These are phyloP conservation scores for Sporothrix variecibatus DNA, from an alignment of 2,329 filamentous ascomycete genomes.

Conservation along the genomic window DNA sequence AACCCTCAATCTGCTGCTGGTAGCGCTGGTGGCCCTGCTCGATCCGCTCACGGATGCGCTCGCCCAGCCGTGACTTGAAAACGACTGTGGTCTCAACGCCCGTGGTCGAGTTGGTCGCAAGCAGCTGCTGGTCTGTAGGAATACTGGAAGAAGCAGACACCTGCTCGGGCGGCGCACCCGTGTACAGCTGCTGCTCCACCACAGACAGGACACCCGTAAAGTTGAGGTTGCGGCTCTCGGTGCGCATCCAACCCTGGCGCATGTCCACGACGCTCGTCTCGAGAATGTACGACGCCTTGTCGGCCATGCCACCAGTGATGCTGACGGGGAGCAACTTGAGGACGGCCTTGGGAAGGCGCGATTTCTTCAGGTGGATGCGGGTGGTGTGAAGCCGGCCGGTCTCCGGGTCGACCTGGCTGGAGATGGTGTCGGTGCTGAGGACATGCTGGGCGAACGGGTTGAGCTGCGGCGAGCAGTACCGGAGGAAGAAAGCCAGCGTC, in stretches of 20 bases:
- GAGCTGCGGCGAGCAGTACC: slow-evolving; percentile 69
- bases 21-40: slow-evolving; percentile 43
- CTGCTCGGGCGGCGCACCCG: slow-evolving; percentile 35
- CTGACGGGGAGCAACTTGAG: slow-evolving; percentile 73
- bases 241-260: slow-evolving; percentile 79
- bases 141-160: not conserved
- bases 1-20: slow-evolving; percentile 32
- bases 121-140: slow-evolving; percentile 30
- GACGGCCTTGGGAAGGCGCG: slow-evolving; percentile 72
- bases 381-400: slow-evolving; percentile 76
- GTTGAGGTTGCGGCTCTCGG: slow-evolving; percentile 78
- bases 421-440: slow-evolving; percentile 79
- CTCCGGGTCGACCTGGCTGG: slow-evolving; percentile 68
- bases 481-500: slow-evolving; percentile 85
- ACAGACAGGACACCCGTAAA: slow-evolving; percentile 80
- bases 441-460: slow-evolving; percentile 84
- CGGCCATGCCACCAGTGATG: slow-evolving; percentile 64
- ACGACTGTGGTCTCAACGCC: slow-evolving; percentile 74
- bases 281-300: slow-evolving; percentile 77
- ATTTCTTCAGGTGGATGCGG: slow-evolving; percentile 79
- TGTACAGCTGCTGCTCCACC: slow-evolving; percentile 73
- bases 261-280: slow-evolving; percentile 80
- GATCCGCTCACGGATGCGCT: slow-evolving; percentile 61
- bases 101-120: slow-evolving; percentile 48
- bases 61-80: slow-evolving; percentile 71